Percentiles rank a stretch among this genome's conserved stretches.
Evolutionary conservation across 768 basidiomycete genomes (phyloP).

Genomic region (Lactarius pseudohatsudake): DNA sequence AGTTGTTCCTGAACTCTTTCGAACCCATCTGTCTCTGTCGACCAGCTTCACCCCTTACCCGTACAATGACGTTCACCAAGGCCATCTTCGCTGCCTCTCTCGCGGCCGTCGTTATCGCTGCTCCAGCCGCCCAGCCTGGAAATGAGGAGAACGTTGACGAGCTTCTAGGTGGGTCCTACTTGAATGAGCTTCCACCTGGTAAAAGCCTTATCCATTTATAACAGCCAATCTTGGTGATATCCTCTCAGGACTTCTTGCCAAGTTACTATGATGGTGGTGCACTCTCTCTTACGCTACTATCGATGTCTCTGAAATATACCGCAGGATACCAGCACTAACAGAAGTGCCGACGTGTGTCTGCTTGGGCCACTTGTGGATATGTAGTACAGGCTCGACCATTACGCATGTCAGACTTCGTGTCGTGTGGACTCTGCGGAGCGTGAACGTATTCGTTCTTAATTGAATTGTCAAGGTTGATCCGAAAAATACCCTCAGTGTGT

Average conservation of each 20-base stretch:
- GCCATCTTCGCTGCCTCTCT: conserved; percentile 11
- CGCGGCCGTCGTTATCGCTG: conserved; percentile 5
- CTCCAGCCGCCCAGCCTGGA: not conserved
- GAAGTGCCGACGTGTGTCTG: not conserved
- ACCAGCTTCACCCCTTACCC: not conserved
- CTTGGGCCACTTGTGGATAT: not conserved
- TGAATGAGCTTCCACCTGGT: not conserved
- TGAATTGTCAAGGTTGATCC: not conserved
- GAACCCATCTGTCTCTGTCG: not conserved
- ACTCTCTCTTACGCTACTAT: not conserved
- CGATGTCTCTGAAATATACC: not conserved
- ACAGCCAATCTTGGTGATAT: fast-evolving
- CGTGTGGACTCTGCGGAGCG: not conserved
- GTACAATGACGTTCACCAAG: conserved; percentile 16
- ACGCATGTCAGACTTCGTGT: not conserved
- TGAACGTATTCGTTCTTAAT: not conserved
- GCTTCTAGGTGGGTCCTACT: not conserved
- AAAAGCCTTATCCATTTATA: not conserved
- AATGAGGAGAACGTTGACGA: too few relatives aligned
- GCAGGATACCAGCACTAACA: not conserved
- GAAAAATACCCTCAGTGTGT: not conserved
- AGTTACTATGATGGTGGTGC: not conserved
- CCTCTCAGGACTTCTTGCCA: fast-evolving
- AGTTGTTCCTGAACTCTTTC: not conserved
- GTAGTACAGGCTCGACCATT: not conserved